Percentiles rank a stretch among this genome's conserved stretches.
These are phyloP conservation scores for Pyricularia grisea DNA, from an alignment of 2,329 filamentous ascomycete genomes.

Conservation along the genomic window DNA sequence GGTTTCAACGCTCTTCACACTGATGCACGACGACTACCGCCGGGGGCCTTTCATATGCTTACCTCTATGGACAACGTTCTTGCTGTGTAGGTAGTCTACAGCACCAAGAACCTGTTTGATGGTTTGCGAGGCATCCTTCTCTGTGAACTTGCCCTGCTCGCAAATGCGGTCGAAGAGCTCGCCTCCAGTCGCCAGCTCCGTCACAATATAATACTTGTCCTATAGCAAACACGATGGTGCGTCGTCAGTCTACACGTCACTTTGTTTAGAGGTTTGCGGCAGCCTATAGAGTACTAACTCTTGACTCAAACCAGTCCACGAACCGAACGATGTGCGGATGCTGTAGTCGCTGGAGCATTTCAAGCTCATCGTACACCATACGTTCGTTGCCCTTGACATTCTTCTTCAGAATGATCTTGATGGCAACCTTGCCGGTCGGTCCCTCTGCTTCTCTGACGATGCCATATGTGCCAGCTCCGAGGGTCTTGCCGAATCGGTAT, in stretches of 20 bases:
- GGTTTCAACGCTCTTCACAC: neutral
- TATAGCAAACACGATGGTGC: slow-evolving; percentile 23
- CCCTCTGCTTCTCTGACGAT: slow-evolving; percentile 93
- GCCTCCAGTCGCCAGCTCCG: slow-evolving; percentile 87
- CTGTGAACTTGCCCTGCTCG: slow-evolving; percentile 95
- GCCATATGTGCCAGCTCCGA: slow-evolving; percentile 95
- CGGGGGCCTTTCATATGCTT: slow-evolving; percentile 7
- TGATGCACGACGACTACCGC: neutral
- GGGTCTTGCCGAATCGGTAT: slow-evolving; percentile 86
- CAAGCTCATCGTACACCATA: slow-evolving; percentile 97
- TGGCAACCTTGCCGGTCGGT: slow-evolving; percentile 73
- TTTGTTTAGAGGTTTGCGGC: too few relatives aligned
- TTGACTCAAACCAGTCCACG: slow-evolving; percentile 98
- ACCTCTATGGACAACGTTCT: slow-evolving; percentile 96
- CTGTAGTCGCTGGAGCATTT: slow-evolving; percentile 82
- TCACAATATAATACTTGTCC: slow-evolving; percentile 99
- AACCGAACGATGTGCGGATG: slow-evolving; percentile 97
- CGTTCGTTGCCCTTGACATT: slow-evolving; percentile 97
- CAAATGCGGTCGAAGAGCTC: slow-evolving; percentile 98
- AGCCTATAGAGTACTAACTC: slow-evolving; percentile 43
- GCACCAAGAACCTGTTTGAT: slow-evolving; percentile 90
- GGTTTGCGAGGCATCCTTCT: slow-evolving; percentile 93
- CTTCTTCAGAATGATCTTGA: slow-evolving; percentile 99
- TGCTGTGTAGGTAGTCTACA: slow-evolving; percentile 87
- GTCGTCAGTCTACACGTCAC: neutral